These are phyloP conservation scores for Cylindrotheca closterium DNA, from an alignment of 108 stramenopile genomes.

Conservation along the genomic window DNA sequence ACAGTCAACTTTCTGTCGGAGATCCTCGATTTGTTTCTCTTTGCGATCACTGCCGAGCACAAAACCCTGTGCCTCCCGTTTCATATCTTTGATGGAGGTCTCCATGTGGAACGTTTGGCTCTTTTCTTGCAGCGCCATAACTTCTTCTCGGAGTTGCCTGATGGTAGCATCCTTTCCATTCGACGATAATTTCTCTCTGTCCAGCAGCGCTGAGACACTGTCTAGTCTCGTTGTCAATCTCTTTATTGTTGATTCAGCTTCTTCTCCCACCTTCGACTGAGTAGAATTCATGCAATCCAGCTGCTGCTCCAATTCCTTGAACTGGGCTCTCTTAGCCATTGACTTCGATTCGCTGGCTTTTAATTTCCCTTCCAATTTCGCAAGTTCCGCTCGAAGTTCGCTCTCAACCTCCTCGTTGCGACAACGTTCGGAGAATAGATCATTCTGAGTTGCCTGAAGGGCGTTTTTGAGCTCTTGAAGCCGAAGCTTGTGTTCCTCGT, in stretches of 20 bases:
- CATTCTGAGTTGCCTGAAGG: constrained; percentile 6
- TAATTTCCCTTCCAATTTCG: constrained; percentile 37
- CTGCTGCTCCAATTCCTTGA: constrained; percentile 28
- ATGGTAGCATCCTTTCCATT: constrained; percentile 25
- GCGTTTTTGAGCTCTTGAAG: constrained; percentile 12
- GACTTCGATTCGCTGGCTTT: constrained; percentile 36
- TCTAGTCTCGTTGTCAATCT: constrained; percentile 26
- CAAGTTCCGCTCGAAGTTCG: constrained; percentile 31
- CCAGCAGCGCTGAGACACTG: constrained; percentile 17
- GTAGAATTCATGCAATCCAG: constrained; percentile 15
- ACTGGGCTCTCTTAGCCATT: constrained; percentile 24
- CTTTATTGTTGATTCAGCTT: constrained; percentile 19
- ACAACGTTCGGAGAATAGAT: constrained; percentile 21
- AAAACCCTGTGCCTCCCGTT: background rate
- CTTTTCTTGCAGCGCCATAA: constrained; percentile 9
- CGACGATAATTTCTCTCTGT: constrained; percentile 4
- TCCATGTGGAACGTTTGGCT: constrained; percentile 12
- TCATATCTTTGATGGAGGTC: constrained; percentile 12
- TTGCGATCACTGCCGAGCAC: background rate
- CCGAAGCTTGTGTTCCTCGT: constrained; percentile 6
- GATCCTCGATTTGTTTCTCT: constrained; percentile 1
- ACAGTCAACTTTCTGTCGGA: constrained; percentile 6
- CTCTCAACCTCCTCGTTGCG: constrained; percentile 29
- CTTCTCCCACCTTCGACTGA: constrained; percentile 27
- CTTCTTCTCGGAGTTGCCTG: constrained; percentile 10